These are phyloP conservation scores for Sungouiozyma ichnusensis DNA, from an alignment of 805 yeast genomes.

Conservation along the genomic window DNA sequence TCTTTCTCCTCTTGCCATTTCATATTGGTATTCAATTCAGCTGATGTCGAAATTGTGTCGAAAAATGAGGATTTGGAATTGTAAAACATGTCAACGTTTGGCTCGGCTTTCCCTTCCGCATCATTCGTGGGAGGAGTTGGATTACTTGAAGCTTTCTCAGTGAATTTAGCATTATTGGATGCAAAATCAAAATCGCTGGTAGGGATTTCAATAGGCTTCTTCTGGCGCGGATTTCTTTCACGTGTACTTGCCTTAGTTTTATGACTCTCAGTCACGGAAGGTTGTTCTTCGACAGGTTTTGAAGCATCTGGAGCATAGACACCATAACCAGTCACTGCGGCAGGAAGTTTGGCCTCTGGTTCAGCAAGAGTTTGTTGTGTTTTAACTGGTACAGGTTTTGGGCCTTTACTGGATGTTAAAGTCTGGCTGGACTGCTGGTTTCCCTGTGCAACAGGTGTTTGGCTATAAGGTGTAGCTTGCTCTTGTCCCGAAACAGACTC, in stretches of 20 bases:
- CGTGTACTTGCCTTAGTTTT: constrained; percentile 6
- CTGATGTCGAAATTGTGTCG: constrained; percentile 69
- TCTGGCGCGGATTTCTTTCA: constrained; percentile 3
- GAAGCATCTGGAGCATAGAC: constrained; percentile 22
- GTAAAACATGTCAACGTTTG: constrained; percentile 36
- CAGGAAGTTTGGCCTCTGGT: constrained; percentile 15
- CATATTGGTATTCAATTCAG: constrained; percentile 38
- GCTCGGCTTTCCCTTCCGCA: background rate
- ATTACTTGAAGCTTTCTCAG: constrained; percentile 35
- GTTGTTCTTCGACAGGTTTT: constrained; percentile 1
- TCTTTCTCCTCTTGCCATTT: constrained; percentile 65
- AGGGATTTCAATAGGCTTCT: constrained; percentile 31
- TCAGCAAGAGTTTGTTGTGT: background rate
- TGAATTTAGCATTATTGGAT: constrained; percentile 61
- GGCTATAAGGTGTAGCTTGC: background rate
- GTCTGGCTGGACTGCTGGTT: background rate
- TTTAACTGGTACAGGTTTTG: background rate
- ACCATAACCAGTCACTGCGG: constrained; percentile 29
- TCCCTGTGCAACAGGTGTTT: constrained; percentile 2
- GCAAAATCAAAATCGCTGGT: constrained; percentile 66
- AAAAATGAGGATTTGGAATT: constrained; percentile 80
- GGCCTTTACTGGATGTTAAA: background rate
- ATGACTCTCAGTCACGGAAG: constrained; percentile 1
- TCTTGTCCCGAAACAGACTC: background rate
- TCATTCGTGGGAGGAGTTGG: constrained; percentile 10